Evolutionary conservation across 2,329 filamentous ascomycete genomes (phyloP).

Genomic region (Septoria linicola): DNA sequence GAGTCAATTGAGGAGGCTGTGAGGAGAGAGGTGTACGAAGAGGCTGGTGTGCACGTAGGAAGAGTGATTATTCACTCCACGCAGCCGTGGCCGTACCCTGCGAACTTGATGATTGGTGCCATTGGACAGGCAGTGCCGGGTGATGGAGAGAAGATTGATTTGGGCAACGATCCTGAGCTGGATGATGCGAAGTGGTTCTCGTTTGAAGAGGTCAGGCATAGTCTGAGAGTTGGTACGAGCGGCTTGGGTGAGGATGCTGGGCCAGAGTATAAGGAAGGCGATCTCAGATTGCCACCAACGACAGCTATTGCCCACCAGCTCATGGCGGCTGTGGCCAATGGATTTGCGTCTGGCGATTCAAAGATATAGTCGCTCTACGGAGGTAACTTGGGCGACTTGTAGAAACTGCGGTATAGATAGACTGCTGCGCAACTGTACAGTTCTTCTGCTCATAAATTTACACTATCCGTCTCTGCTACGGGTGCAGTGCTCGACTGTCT

Average conservation of each 20-base stretch:
- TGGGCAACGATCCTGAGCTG: conserved; percentile 87
- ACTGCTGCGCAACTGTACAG: conserved; percentile 5
- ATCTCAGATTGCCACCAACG: conserved; percentile 73
- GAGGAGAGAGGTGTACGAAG: conserved; percentile 53
- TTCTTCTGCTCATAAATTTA: conserved; percentile 1
- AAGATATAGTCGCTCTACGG: conserved; percentile 43
- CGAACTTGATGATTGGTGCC: conserved; percentile 60
- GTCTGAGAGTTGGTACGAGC: conserved; percentile 66
- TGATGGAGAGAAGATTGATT: conserved; percentile 70
- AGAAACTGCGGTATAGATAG: background rate
- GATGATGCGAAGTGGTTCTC: conserved; percentile 87
- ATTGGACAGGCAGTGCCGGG: conserved; percentile 77
- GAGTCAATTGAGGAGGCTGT: conserved; percentile 54
- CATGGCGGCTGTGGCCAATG: conserved; percentile 73
- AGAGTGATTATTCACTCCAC: conserved; percentile 53
- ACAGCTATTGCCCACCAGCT: conserved; percentile 93
- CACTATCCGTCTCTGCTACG: background rate
- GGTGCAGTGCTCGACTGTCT: too few relatives aligned
- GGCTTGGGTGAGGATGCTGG: conserved; percentile 64
- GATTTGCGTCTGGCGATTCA: conserved; percentile 60
- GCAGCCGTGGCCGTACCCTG: conserved; percentile 56
- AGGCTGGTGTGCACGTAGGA: conserved; percentile 49
- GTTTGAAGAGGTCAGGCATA: conserved; percentile 75
- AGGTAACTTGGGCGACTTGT: background rate
- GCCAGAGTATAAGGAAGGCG: conserved; percentile 70